phyloP scores from a whole-genome alignment of 2,329 filamentous ascomycete genomes.

The Mariannaea sp. region DNA sequence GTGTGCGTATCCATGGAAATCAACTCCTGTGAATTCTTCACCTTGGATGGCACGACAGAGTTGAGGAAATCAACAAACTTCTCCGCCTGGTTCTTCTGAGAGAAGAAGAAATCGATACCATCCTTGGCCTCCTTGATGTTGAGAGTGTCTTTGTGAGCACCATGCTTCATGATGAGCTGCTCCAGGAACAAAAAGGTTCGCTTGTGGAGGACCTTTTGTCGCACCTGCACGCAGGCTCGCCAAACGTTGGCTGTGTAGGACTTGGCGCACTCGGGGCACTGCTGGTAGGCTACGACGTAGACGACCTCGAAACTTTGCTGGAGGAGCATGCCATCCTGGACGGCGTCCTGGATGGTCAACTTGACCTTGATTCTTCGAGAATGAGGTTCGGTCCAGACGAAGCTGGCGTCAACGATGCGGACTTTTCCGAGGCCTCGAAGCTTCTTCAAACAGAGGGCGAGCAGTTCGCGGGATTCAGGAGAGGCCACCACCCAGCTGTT shows the following conservation, averaged over 20 bases:
- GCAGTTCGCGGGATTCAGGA: slow-evolving; percentile 87
- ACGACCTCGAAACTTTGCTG: slow-evolving; percentile 96
- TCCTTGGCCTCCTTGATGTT: slow-evolving; percentile 98
- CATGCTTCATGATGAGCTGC: slow-evolving; percentile 94
- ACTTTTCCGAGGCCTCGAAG: slow-evolving; percentile 85
- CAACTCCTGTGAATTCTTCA: slow-evolving; percentile 80
- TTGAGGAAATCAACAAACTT: slow-evolving; percentile 90
- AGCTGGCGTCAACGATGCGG: slow-evolving; percentile 91
- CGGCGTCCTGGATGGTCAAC: slow-evolving; percentile 82
- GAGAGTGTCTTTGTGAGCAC: slow-evolving; percentile 88
- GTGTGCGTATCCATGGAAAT: slow-evolving; percentile 95
- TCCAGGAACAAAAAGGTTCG: slow-evolving; percentile 74
- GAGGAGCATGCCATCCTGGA: slow-evolving; percentile 68
- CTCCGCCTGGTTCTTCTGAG: slow-evolving; percentile 86
- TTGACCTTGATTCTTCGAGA: slow-evolving; percentile 91
- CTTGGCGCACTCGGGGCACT: slow-evolving; percentile 94
- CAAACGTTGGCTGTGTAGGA: slow-evolving; percentile 96
- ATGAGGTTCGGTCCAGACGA: slow-evolving; percentile 98
- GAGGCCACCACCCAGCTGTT: slow-evolving; percentile 82
- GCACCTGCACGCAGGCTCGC: slow-evolving; percentile 90
- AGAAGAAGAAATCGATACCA: slow-evolving; percentile 95
- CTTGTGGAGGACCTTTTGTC: slow-evolving; percentile 97
- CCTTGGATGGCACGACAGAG: slow-evolving; percentile 76
- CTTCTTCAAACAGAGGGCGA: slow-evolving; percentile 89
- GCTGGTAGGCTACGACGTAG: slow-evolving; percentile 87